Evolutionary conservation across 345 rosid species (phyloP).

Genomic region (Orychophragmus violaceus): DNA sequence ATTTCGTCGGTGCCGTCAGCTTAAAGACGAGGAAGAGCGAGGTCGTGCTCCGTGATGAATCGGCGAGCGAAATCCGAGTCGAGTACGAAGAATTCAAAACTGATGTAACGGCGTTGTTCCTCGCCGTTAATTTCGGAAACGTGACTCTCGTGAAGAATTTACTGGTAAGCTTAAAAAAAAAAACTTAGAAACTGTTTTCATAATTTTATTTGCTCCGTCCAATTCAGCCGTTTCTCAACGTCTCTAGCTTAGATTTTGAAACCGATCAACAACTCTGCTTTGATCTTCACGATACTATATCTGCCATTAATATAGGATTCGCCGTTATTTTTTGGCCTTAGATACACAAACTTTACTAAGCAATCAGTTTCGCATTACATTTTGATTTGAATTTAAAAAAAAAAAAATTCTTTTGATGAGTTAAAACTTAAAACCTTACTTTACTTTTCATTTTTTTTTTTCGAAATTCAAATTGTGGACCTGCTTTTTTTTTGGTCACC

Average conservation of each 20-base stretch:
- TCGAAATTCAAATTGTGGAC: slow-evolving; percentile 28
- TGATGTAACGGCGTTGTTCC: slow-evolving; percentile 86
- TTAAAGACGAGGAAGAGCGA: slow-evolving; percentile 65
- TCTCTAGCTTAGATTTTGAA: slow-evolving; percentile 3
- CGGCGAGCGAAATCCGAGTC: slow-evolving; percentile 52
- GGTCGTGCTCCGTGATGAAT: slow-evolving; percentile 58
- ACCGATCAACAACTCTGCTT: slow-evolving; percentile 4
- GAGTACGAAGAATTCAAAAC: slow-evolving; percentile 84
- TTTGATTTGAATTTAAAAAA: neutral
- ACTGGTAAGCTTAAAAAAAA: too few relatives aligned
- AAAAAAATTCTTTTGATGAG: neutral
- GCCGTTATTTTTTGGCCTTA: slow-evolving; percentile 10
- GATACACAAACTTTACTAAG: neutral
- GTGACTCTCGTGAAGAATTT: slow-evolving; percentile 66
- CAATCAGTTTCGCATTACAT: neutral
- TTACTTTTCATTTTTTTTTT: slow-evolving; percentile 18
- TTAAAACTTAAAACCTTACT: slow-evolving; percentile 3
- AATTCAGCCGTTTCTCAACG: neutral
- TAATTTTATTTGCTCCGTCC: neutral
- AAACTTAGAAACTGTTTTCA: too few relatives aligned
- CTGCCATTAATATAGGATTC: neutral
- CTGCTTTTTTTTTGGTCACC: neutral
- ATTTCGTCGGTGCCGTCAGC: slow-evolving; percentile 76
- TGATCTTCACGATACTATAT: neutral
- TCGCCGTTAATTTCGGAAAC: slow-evolving; percentile 79